Evolutionary conservation across 2,329 filamentous ascomycete species (phyloP).

Genomic region (Fusarium sp.): DNA sequence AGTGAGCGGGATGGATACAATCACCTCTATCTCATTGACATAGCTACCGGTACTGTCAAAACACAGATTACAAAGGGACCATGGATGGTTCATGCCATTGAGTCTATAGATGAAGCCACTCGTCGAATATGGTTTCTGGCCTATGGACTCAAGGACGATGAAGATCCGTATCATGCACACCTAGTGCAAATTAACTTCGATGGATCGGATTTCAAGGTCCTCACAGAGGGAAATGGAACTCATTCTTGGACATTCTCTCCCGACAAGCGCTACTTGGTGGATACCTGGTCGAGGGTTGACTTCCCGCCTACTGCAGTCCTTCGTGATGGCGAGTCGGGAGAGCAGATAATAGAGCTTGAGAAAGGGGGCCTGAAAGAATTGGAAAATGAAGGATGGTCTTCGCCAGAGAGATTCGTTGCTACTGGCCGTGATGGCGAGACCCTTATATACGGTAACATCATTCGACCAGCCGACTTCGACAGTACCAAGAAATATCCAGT

Average conservation of each 20-base stretch:
- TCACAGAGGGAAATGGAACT: slow-evolving; percentile 47
- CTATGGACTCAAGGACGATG: slow-evolving; percentile 32
- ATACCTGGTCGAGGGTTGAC: slow-evolving; percentile 48
- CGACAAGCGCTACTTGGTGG: slow-evolving; percentile 35
- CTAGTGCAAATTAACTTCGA: slow-evolving; percentile 44
- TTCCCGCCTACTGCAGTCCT: slow-evolving; percentile 33
- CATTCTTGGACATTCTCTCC: slow-evolving; percentile 45
- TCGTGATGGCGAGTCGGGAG: slow-evolving; percentile 36
- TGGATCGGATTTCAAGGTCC: slow-evolving; percentile 41
- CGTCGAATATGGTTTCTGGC: slow-evolving; percentile 39
- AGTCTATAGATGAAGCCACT: slow-evolving; percentile 35
- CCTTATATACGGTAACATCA: slow-evolving; percentile 45
- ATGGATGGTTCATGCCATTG: slow-evolving; percentile 44
- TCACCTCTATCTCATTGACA: slow-evolving; percentile 46
- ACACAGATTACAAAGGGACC: slow-evolving; percentile 45
- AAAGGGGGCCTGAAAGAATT: slow-evolving; percentile 2
- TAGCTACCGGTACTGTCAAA: slow-evolving; percentile 28
- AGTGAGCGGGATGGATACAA: slow-evolving; percentile 48
- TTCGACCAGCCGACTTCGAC: slow-evolving; percentile 45
- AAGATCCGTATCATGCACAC: slow-evolving; percentile 48
- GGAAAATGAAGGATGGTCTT: slow-evolving; percentile 26
- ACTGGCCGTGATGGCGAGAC: slow-evolving; percentile 46
- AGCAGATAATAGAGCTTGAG: slow-evolving; percentile 33
- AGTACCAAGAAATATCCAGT: slow-evolving; percentile 44
- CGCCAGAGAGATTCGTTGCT: slow-evolving; percentile 43